Evolutionary conservation across 2,329 filamentous ascomycete species (phyloP).

Genomic region (Xylaria sp.): DNA sequence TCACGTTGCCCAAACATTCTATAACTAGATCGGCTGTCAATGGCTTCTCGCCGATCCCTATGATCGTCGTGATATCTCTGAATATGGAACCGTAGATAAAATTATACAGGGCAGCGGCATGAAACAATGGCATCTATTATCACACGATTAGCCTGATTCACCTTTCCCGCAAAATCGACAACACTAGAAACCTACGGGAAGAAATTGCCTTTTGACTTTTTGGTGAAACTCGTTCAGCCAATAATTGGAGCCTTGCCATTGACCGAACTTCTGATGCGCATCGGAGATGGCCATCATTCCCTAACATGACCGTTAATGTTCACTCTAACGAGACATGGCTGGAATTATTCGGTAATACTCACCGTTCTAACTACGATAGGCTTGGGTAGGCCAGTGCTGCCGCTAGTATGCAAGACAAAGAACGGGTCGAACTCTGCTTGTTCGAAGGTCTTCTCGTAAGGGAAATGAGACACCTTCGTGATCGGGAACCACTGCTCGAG

Average conservation of each 20-base stretch:
- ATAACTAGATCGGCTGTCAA: conserved; percentile 51
- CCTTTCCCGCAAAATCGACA: background rate
- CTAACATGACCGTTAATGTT: background rate
- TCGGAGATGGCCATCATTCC: conserved; percentile 37
- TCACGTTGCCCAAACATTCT: conserved; percentile 48
- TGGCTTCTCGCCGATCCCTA: conserved; percentile 51
- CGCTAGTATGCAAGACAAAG: conserved; percentile 58
- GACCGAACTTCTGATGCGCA: conserved; percentile 20
- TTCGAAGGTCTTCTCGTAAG: conserved; percentile 56
- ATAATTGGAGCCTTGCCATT: conserved; percentile 26
- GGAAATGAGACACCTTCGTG: conserved; percentile 49
- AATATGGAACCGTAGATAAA: conserved; percentile 44
- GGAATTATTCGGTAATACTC: background rate
- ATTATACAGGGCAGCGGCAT: conserved; percentile 36
- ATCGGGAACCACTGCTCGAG: conserved; percentile 52
- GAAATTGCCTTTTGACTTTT: conserved; percentile 36
- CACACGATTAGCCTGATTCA: background rate
- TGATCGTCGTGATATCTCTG: conserved; percentile 45
- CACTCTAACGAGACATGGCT: background rate
- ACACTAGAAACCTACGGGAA: conserved; percentile 28
- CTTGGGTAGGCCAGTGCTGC: conserved; percentile 59
- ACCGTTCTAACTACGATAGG: conserved; percentile 51
- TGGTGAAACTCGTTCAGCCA: conserved; percentile 21
- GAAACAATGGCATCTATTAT: conserved; percentile 31
- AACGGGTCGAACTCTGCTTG: conserved; percentile 56